Conservation (phyloP, 164 flowering plant genomes). For the Magnolia sinica region DNA sequence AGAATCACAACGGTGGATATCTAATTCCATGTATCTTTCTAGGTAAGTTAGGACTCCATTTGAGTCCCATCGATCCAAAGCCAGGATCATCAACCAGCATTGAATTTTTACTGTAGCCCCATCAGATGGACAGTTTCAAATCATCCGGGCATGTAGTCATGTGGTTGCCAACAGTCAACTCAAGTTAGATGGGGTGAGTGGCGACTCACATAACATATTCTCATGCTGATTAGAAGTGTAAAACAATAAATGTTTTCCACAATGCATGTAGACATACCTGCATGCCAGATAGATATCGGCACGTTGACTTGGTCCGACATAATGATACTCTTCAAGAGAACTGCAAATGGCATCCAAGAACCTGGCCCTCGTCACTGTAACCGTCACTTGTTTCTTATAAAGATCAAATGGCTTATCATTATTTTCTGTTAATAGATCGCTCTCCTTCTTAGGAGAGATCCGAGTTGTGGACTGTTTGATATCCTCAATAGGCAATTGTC, state of each 20-base stretch:
- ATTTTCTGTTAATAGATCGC: constrained; percentile 7
- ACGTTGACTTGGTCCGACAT: constrained; percentile 77
- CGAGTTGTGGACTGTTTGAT: constrained; percentile 1
- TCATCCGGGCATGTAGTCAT: not conserved
- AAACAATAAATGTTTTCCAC: constrained; percentile 5
- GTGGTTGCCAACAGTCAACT: not conserved
- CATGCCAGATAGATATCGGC: constrained; percentile 71
- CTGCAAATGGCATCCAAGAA: constrained; percentile 68
- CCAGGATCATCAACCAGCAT: too few relatives aligned
- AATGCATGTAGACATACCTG: constrained; percentile 45
- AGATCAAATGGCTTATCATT: constrained; percentile 46
- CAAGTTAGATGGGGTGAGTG: not conserved
- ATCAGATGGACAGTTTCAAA: not conserved
- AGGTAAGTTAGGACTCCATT: too few relatives aligned
- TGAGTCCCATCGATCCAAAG: too few relatives aligned
- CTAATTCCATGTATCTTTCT: too few relatives aligned
- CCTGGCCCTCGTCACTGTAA: constrained; percentile 41
- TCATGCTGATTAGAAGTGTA: not conserved
- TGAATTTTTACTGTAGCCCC: not conserved
- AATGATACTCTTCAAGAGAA: constrained; percentile 68
- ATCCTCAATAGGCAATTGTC: not conserved
- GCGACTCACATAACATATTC: not conserved
- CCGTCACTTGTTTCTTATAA: constrained; percentile 65
- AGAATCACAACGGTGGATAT: too few relatives aligned
- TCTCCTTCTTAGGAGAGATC: not conserved